Evolutionary conservation across 352 stramenopile species (phyloP).

Genomic region (Phytophthora niederhauseri): DNA sequence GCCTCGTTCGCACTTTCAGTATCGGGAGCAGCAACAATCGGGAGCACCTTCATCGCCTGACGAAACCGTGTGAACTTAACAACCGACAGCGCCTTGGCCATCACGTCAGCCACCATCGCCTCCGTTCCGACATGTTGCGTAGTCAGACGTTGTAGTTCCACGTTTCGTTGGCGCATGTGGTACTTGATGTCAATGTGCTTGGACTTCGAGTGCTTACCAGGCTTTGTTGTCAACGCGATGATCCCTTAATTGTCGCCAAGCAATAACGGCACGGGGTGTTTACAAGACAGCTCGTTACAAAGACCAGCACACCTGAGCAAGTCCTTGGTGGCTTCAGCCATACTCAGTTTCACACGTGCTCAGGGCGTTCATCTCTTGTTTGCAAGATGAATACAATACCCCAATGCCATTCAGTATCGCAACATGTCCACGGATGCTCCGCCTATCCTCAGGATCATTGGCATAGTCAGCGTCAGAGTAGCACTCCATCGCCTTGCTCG

Average conservation of each 20-base stretch:
- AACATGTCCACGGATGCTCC: conserved; percentile 33
- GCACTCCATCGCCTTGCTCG: not conserved
- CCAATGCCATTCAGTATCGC: conserved; percentile 24
- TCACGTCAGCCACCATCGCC: conserved; percentile 29
- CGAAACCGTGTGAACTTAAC: conserved; percentile 31
- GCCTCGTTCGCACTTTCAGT: not conserved
- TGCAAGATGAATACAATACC: conserved; percentile 32
- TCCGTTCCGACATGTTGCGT: conserved; percentile 17
- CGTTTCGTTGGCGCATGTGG: conserved; percentile 15
- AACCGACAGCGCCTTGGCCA: conserved; percentile 30
- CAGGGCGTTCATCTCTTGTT: conserved; percentile 32
- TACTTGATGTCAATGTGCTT: conserved; percentile 41
- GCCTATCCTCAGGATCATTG: conserved; percentile 24
- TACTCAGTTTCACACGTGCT: conserved; percentile 41
- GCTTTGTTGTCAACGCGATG: conserved; percentile 2
- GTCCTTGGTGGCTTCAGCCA: conserved; percentile 28
- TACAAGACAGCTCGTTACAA: conserved; percentile 16
- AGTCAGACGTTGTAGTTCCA: conserved; percentile 9
- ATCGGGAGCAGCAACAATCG: conserved; percentile 17
- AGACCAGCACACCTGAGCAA: conserved; percentile 21
- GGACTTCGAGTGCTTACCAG: conserved; percentile 18
- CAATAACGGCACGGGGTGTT: conserved; percentile 9
- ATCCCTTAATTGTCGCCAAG: conserved; percentile 14
- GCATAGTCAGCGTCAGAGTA: conserved; percentile 36
- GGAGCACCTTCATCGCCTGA: conserved; percentile 9